Base-by-base conservation (phyloP, 306 rosid species). In the Quercus cerris region DNA sequence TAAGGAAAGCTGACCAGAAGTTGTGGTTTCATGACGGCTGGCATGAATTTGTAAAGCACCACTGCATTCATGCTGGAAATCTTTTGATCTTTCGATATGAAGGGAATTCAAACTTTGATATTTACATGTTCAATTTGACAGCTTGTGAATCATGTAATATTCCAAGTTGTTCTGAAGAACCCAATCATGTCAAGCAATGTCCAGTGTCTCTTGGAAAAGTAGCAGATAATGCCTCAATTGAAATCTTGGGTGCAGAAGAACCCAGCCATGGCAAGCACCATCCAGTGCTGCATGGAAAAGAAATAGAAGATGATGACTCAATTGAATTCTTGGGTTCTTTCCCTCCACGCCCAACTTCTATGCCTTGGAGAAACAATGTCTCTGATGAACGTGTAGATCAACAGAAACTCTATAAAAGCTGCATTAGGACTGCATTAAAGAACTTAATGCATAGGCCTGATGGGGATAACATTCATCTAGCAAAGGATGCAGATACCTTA, bases 21-120 rank as follows among this genome's bases (percentile, higher is more conserved):
- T 20, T 77, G 38, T 77, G 80, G 35, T 77, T 77, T 52, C 33
- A 44, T 17, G 52, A 51, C 2, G 74, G 80, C 12, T 77, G 80
- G 80, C 64, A 31, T 67, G 74, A 64, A 51, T 77, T 77, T 33
- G 52, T 77, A 23, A 73, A 64, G 25, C 56, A 8, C 74, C 15
- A 49, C 64, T 66, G 74, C 20, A 64, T 66, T 66, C 70, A 51
- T 64, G 74, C 63, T 22, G 80, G 80, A 28, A 64, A 25, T 52
- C 66, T 77, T 77, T 49, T 77, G 51, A 6, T 66, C 64, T 77
- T 77, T 73, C 67, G 38, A 28, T 76, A 77, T 67, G 80, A 77
- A 44, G 74, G 74, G 6, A 51, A 66, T 28, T 49, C 80, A 66
- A 67, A 49, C 11, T 77, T 77, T 33, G 14, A 5, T 28, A 63